Evolutionary conservation across 345 rosid genomes (phyloP), one percentile per base, ranked within the genome.

Genomic region (Orychophragmus violaceus): DNA sequence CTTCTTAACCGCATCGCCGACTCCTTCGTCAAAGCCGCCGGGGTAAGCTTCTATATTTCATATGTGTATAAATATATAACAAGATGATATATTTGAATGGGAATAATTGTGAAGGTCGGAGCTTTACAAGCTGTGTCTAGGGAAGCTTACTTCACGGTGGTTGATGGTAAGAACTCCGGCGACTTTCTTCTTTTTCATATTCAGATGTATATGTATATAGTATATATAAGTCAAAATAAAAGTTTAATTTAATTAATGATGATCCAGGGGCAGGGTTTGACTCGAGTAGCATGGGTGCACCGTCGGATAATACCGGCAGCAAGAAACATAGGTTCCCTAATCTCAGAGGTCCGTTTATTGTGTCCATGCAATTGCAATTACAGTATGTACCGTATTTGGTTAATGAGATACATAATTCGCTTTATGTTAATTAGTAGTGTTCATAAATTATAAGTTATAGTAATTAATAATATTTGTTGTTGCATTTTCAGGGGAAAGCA

Each of bases 1-100:
- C 93, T 94, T 61, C 97, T 90, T 39, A 90, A 94, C 76, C 87
- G 95, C 62, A 64, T 94, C 63, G 88, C 96, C 2, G 90, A 91
- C 33, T 88, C 95, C 78, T 87, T 94, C 74, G 79, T 91, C 54
- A 91, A 81, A 77, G 96, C 96, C 52, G 99, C 97, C 4, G 93
- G 95, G 33, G 95, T 91, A 69, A 45, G 72, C 53, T 55, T 7
- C 5, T 23, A 6, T 51, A n/a, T 24, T 24, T 24, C 10, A 6
- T 3, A 8, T 23, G 1, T 14, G 8, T 14, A 3, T 39, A 24
- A 1, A 9, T 53, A 5, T 0, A 32, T 11, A 9, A 6, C 4
- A 5, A 5, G 30, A 49, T 7, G 12, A 8, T 25, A 25, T 18
- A 5, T 28, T 41, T 22, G 1, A 33, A 23, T 29, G 8, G 42